phyloP scores from a whole-genome alignment of 2,329 filamentous ascomycete genomes.

The Monosporascus sp. region DNA sequence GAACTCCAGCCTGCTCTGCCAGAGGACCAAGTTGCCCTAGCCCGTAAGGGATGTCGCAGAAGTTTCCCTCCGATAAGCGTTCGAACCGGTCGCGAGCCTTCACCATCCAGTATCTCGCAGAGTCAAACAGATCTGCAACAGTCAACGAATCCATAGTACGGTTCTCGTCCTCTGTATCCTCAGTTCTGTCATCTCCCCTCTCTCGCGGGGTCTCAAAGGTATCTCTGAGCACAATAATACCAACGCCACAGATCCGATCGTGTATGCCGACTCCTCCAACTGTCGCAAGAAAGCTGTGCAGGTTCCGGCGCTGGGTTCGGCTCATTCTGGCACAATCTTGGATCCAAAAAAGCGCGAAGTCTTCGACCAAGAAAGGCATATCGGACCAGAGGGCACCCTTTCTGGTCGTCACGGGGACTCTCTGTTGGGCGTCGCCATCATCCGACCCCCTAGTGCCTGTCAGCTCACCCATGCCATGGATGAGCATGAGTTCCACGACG shows the following conservation, averaged over 20 bases:
- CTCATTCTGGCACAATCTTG: slow-evolving; percentile 2
- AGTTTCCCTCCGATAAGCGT: slow-evolving; percentile 1
- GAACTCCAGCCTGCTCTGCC: slow-evolving; percentile 2
- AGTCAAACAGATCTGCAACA: slow-evolving; percentile 1
- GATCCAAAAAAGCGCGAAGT: slow-evolving; percentile 2
- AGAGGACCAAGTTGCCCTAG: slow-evolving; percentile 1
- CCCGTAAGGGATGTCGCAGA: slow-evolving; percentile 3
- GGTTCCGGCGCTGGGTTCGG: slow-evolving; percentile 1
- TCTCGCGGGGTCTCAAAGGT: slow-evolving; percentile 3
- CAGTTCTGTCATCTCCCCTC: slow-evolving; percentile 1
- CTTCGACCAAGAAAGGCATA: slow-evolving; percentile 4
- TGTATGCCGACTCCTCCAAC: slow-evolving; percentile 1
- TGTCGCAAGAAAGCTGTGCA: slow-evolving; percentile 3
- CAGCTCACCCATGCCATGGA: slow-evolving; percentile 1
- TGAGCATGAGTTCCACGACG: slow-evolving; percentile 2
- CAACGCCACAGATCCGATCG: slow-evolving; percentile 3
- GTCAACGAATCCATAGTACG: slow-evolving; percentile 2
- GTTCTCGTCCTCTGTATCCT: slow-evolving; percentile 3
- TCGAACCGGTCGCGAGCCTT: slow-evolving; percentile 1
- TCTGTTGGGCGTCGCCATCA: neutral
- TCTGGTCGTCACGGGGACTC: neutral
- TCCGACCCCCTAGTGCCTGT: neutral
- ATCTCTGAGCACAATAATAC: slow-evolving; percentile 3
- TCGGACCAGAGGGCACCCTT: slow-evolving; percentile 2
- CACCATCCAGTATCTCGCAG: slow-evolving; percentile 2